Evolutionary conservation across 2,329 filamentous ascomycete genomes (phyloP).

Genomic region (Periglandula ipomoeae): DNA sequence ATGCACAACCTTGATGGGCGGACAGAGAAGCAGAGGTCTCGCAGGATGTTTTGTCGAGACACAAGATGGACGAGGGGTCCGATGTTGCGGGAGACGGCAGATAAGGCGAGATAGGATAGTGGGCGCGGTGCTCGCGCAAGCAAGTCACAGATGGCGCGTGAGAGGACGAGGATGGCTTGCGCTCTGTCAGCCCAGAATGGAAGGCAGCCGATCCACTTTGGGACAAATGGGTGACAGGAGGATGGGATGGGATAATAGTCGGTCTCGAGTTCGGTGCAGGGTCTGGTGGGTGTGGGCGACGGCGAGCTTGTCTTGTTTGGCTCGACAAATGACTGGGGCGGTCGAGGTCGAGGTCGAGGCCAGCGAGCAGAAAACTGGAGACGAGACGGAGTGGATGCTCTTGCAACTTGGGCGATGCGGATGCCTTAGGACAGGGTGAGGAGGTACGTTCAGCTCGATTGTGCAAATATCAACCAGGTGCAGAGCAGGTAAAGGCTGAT

Average conservation of each 20-base stretch:
- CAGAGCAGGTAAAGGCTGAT: neutral
- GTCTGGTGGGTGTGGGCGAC: too few relatives aligned
- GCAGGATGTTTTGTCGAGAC: too few relatives aligned
- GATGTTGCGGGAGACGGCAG: slow-evolving; percentile 1
- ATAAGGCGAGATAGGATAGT: slow-evolving; percentile 1
- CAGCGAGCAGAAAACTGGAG: neutral
- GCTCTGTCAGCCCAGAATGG: neutral
- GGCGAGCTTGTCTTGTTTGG: neutral
- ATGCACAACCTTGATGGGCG: slow-evolving; percentile 1
- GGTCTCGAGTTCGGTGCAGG: too few relatives aligned
- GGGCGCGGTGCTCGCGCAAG: neutral
- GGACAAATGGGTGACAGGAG: neutral
- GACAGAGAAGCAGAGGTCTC: neutral
- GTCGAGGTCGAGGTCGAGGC: too few relatives aligned
- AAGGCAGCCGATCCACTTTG: neutral
- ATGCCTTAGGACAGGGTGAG: too few relatives aligned
- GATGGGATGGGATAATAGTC: too few relatives aligned
- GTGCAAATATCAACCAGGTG: neutral
- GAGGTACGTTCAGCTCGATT: too few relatives aligned
- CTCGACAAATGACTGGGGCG: too few relatives aligned
- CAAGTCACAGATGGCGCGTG: neutral
- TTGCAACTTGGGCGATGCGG: neutral
- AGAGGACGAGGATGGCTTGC: neutral
- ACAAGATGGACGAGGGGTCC: slow-evolving; percentile 2
- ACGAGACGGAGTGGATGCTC: neutral